These are phyloP conservation scores for Scedosporium dehoogii DNA, from an alignment of 2,329 filamentous ascomycete species.

Conservation along the genomic window DNA sequence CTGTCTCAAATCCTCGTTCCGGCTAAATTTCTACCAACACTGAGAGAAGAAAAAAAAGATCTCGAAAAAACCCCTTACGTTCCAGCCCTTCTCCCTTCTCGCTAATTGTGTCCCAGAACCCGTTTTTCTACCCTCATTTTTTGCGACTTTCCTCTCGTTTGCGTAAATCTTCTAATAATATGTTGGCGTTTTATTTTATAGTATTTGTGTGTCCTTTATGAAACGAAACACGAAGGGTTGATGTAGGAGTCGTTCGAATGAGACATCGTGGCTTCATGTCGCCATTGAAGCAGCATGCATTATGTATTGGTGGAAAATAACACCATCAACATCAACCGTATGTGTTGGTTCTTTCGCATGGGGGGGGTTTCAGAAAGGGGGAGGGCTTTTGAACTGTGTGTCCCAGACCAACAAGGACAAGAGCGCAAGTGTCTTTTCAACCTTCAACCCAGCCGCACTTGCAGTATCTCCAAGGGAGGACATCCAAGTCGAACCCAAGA, in stretches of 20 bases:
- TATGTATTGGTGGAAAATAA: not conserved
- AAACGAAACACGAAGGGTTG: not conserved
- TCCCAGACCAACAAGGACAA: no score
- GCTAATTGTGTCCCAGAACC: not conserved
- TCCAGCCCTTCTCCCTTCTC: not conserved
- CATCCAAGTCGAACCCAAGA: not conserved
- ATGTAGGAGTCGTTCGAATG: not conserved
- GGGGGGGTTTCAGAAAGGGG: no score
- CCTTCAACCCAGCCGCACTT: no score
- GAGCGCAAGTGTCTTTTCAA: no score
- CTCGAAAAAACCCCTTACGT: no score
- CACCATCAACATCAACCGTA: not conserved
- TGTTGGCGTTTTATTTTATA: not conserved
- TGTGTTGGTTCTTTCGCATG: no score
- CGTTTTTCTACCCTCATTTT: not conserved
- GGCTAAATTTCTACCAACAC: not conserved
- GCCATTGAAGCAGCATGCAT: not conserved
- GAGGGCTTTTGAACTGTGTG: no score
- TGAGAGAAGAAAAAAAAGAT: no score
- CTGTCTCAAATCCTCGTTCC: not conserved
- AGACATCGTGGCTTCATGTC: not conserved
- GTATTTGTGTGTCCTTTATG: not conserved
- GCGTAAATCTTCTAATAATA: not conserved
- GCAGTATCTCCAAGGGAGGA: not conserved
- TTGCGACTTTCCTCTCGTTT: not conserved